phyloP scores from a whole-genome alignment of 176 grass and related monocot species.

The Juncus inflexus region DNA sequence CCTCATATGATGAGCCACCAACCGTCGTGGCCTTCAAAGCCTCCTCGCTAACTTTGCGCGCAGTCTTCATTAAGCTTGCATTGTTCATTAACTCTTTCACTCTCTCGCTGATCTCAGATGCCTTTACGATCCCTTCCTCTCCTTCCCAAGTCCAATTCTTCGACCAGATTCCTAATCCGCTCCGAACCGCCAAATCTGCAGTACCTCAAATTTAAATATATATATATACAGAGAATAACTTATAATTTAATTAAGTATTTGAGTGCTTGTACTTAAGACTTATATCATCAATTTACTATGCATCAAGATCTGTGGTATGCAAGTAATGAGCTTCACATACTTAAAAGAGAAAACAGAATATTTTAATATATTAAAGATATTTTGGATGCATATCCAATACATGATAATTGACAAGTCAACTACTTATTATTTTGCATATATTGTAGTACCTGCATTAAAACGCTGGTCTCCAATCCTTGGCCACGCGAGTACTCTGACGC shows the following conservation, averaged over 20 bases:
- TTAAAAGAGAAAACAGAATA: no score
- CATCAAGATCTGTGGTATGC: no score
- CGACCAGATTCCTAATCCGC: conserved; percentile 40
- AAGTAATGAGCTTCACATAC: no score
- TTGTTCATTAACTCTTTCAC: conserved; percentile 47
- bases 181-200: conserved; percentile 9
- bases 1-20: conserved; percentile 34
- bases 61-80: conserved; percentile 9
- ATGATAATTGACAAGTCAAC: no score
- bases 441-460: conserved; percentile 35
- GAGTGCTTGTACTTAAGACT: no score
- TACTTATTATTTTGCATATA: no score
- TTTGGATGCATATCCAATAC: no score
- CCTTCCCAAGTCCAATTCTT: conserved; percentile 51
- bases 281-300: conserved; percentile 5
- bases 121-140: conserved; percentile 29
- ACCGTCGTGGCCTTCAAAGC: conserved; percentile 24
- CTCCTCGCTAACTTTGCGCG: conserved; percentile 1
- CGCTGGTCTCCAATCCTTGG: conserved; percentile 56
- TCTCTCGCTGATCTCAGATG: conserved; percentile 36
- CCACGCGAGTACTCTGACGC: conserved; percentile 59
- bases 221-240: no score
- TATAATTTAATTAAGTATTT: no score
- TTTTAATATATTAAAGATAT: no score
- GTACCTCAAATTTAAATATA: background rate